A percentile compares a stretch with the other conserved stretches of the same genome.
Conservation (phyloP, 192 early-diverging fungal genomes). For the Coemansia pectinata region DNA sequence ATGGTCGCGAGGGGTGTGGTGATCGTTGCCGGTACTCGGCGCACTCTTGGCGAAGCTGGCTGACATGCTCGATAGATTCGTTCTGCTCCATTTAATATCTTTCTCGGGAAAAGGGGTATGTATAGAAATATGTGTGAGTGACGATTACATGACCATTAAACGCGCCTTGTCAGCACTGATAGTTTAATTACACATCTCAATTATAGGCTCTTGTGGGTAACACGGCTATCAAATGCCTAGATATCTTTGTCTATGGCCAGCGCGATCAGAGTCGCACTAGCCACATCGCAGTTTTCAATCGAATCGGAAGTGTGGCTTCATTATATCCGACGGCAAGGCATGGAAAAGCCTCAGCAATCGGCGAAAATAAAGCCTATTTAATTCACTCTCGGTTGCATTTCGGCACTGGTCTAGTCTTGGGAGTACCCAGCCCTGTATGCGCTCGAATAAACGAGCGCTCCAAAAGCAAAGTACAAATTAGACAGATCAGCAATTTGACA, state of each 20-base stretch:
- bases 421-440: constrained; percentile 29
- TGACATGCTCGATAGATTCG: not conserved
- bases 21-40: constrained; percentile 14
- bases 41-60: constrained; percentile 12
- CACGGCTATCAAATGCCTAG: not conserved
- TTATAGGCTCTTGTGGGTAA: not conserved
- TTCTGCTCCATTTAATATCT: not conserved
- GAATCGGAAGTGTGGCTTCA: constrained; percentile 16
- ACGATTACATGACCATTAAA: not conserved
- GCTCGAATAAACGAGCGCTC: constrained; percentile 27
- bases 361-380: constrained; percentile 21
- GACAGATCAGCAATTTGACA: constrained; percentile 50
- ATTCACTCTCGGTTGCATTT: constrained; percentile 36
- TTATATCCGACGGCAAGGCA: constrained; percentile 18
- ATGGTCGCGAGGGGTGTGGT: constrained; percentile 44
- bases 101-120: not conserved
- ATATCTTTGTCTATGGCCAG: not conserved
- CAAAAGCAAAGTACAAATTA: constrained; percentile 8
- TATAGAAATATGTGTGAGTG: not conserved
- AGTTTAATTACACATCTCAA: not conserved
- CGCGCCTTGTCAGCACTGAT: no score
- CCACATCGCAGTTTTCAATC: not conserved
- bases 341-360: constrained; percentile 6
- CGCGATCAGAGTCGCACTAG: not conserved
- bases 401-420: constrained; percentile 39